Evolutionary conservation across 257 asterid genomes (phyloP).

Genomic region (Nicotiana tabacum): DNA sequence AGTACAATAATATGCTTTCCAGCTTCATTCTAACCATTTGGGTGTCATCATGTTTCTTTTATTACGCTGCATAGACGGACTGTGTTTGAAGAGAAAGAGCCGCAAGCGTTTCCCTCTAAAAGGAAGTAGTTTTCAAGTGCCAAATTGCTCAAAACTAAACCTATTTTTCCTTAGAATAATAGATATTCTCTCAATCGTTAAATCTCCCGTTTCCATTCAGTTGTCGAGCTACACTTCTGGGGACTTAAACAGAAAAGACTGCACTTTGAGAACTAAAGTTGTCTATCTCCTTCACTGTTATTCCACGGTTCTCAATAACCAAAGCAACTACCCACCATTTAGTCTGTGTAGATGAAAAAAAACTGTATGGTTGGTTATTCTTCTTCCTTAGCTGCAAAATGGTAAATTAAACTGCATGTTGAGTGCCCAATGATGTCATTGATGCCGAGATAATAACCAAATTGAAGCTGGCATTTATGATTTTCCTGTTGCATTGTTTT

Average conservation of each 20-base stretch:
- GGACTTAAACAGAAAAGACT: background rate
- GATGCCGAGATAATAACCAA: background rate
- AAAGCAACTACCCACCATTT: background rate
- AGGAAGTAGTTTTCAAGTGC: background rate
- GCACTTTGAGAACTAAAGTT: background rate
- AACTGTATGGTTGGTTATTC: background rate
- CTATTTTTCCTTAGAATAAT: background rate
- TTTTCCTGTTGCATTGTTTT: background rate
- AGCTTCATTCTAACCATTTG: background rate
- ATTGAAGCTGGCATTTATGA: background rate
- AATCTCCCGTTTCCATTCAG: background rate
- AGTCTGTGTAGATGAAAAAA: background rate
- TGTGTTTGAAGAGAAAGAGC: background rate
- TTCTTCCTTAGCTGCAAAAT: background rate
- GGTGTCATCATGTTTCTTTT: background rate
- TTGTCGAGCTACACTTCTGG: background rate
- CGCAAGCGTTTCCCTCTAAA: background rate
- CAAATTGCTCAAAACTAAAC: background rate
- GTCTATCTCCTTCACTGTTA: background rate
- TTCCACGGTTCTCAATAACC: background rate
- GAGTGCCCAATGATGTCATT: background rate
- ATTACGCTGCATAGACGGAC: background rate
- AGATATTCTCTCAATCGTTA: background rate
- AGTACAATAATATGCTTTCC: background rate
- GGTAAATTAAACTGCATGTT: background rate